These are phyloP conservation scores for Suhomyces terraborum DNA, from an alignment of 1,139 yeast genomes.

Conservation along the genomic window DNA sequence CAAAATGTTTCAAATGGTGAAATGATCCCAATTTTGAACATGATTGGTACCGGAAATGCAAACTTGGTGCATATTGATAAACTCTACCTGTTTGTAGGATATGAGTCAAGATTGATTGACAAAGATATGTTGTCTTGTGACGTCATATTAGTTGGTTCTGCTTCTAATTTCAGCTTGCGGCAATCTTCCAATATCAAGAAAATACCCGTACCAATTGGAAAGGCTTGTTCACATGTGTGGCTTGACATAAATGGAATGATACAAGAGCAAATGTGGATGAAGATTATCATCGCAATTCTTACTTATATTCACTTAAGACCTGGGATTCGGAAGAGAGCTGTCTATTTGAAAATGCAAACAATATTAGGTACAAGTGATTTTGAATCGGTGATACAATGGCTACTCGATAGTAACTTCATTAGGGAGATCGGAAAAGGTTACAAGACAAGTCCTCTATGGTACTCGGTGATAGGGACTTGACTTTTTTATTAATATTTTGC, in stretches of 20 bases:
- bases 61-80: constrained; percentile 56
- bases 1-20: constrained; percentile 60
- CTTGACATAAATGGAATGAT: constrained; percentile 64
- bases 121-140: constrained; percentile 66
- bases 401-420: constrained; percentile 46
- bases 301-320: constrained; percentile 63
- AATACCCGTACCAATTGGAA: constrained; percentile 54
- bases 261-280: constrained; percentile 61
- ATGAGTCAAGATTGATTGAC: constrained; percentile 64
- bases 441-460: constrained; percentile 59
- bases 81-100: constrained; percentile 51
- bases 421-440: constrained; percentile 37
- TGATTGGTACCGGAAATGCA: constrained; percentile 39
- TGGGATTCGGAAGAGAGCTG: constrained; percentile 49
- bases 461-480: constrained; percentile 34
- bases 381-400: constrained; percentile 57
- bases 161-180: not conserved
- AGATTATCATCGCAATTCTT: constrained; percentile 50
- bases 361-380: constrained; percentile 55
- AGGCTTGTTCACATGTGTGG: constrained; percentile 74
- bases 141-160: constrained; percentile 36
- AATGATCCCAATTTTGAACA: constrained; percentile 54
- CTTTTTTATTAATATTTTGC: not conserved
- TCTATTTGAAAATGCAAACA: constrained; percentile 40
- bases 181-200: constrained; percentile 7